phyloP scores from a whole-genome alignment of 257 asterid genomes.

The Galeopsis tetrahit region DNA sequence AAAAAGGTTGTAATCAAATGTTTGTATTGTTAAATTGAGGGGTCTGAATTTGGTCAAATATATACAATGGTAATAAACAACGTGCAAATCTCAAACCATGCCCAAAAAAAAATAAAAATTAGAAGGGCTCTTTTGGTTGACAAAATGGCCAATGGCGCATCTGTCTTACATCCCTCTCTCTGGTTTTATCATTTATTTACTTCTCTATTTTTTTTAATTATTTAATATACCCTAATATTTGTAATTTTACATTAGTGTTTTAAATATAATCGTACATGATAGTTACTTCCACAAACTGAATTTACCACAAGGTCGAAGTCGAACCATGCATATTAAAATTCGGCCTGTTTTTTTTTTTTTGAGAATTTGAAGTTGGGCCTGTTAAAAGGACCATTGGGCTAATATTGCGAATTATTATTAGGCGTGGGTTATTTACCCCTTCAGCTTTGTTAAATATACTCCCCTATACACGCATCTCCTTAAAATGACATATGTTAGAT shows the following conservation, averaged over 20 bases:
- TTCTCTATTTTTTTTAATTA: background rate
- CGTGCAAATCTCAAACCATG: conserved; percentile 23
- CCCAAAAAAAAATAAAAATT: background rate
- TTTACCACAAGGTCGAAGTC: background rate
- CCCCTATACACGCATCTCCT: too few relatives aligned
- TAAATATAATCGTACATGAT: background rate
- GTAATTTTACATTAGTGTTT: background rate
- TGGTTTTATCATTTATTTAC: background rate
- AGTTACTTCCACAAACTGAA: background rate
- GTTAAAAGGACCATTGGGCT: too few relatives aligned
- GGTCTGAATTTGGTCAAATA: conserved; percentile 23
- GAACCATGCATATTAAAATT: background rate
- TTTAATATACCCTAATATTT: background rate
- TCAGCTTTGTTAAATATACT: too few relatives aligned
- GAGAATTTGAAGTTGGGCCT: too few relatives aligned
- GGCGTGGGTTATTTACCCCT: too few relatives aligned
- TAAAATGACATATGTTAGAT: too few relatives aligned
- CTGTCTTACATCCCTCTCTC: background rate
- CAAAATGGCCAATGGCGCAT: conserved; percentile 27
- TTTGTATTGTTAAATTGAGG: conserved; percentile 15
- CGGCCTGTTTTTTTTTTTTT: too few relatives aligned
- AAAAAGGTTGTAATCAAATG: conserved; percentile 27
- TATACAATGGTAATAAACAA: conserved; percentile 21
- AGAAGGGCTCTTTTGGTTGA: conserved; percentile 29
- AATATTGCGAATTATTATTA: too few relatives aligned